Conservation (phyloP, 2,329 filamentous ascomycete species). For the Incumbomyces lentus region DNA sequence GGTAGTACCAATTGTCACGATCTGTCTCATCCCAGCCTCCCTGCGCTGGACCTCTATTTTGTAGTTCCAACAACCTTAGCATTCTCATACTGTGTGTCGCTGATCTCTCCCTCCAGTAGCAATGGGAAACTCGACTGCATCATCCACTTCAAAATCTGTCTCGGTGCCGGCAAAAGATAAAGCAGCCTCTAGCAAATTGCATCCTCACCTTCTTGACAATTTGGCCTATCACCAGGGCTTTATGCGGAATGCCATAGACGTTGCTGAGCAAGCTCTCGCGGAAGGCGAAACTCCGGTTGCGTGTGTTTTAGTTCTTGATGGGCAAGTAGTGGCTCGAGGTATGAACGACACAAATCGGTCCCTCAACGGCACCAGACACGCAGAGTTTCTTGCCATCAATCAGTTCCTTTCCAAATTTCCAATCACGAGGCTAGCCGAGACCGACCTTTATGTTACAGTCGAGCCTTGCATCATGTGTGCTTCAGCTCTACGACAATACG, state of each 20-base stretch:
- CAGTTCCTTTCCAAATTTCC: conserved; percentile 55
- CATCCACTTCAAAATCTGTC: background rate
- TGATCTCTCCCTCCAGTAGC: background rate
- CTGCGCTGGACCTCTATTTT: too few relatives aligned
- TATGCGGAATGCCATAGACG: conserved; percentile 21
- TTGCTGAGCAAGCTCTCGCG: conserved; percentile 67
- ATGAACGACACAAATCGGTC: conserved; percentile 97
- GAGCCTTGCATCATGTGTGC: conserved; percentile 99
- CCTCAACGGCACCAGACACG: conserved; percentile 79
- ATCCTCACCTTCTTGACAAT: conserved; percentile 18
- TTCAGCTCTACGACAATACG: conserved; percentile 76
- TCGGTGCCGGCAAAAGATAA: background rate
- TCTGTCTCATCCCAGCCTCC: too few relatives aligned
- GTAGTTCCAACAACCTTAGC: background rate
- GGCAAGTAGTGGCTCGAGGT: conserved; percentile 69
- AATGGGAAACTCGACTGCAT: background rate
- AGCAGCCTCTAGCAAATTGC: conserved; percentile 13
- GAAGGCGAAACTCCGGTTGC: conserved; percentile 93
- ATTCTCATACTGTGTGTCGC: background rate
- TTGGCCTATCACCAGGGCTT: conserved; percentile 20
- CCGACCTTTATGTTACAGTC: conserved; percentile 87
- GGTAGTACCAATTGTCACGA: too few relatives aligned
- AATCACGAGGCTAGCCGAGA: conserved; percentile 58
- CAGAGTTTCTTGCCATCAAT: conserved; percentile 81
- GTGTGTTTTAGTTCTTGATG: conserved; percentile 78